These are phyloP conservation scores for Sugiyamaella mastotermitis DNA, from an alignment of 805 yeast species.

Conservation along the genomic window DNA sequence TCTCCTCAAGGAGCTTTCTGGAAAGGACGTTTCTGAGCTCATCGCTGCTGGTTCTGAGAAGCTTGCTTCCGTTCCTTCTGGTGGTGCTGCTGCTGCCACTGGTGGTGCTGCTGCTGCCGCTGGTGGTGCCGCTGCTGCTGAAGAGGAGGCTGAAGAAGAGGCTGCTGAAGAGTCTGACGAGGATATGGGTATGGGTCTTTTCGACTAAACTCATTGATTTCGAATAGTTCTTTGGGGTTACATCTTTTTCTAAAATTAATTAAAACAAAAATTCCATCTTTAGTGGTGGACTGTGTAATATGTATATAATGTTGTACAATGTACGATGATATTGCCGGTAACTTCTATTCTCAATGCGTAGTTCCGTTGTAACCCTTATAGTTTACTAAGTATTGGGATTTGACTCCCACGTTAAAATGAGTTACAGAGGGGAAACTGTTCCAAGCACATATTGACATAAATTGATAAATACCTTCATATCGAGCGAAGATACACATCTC, in stretches of 20 bases:
- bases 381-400: too few relatives aligned
- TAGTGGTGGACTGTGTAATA: neutral
- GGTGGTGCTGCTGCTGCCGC: slow-evolving; percentile 66
- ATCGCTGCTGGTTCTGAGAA: slow-evolving; percentile 92
- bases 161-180: slow-evolving; percentile 40
- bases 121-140: slow-evolving; percentile 66
- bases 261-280: neutral
- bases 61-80: slow-evolving; percentile 96
- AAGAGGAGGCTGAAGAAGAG: slow-evolving; percentile 63
- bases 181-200: slow-evolving; percentile 65
- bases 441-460: too few relatives aligned
- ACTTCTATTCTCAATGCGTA: neutral
- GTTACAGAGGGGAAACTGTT: too few relatives aligned
- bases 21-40: slow-evolving; percentile 85
- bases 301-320: neutral
- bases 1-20: slow-evolving; percentile 82
- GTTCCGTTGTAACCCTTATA: neutral
- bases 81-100: slow-evolving; percentile 90
- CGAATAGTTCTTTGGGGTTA: neutral
- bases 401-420: too few relatives aligned
- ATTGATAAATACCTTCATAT: too few relatives aligned
- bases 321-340: too few relatives aligned
- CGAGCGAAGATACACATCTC: too few relatives aligned
- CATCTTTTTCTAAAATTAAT: neutral
- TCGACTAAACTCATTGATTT: slow-evolving; percentile 64